Evolutionary conservation across 169 alveolate genomes (phyloP).

Genomic region (Condylostoma magnum): DNA sequence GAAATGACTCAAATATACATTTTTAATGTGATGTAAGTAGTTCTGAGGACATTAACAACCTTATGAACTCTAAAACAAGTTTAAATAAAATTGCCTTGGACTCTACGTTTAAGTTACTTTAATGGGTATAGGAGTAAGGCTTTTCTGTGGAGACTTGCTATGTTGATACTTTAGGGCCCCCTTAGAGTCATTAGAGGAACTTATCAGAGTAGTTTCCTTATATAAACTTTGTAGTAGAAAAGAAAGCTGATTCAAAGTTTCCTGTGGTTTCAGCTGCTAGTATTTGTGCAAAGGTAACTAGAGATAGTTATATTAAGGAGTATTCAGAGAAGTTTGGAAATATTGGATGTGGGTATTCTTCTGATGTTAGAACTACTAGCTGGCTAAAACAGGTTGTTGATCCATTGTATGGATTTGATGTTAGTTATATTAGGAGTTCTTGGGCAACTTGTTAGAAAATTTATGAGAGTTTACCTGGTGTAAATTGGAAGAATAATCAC

Average conservation of each 20-base stretch:
- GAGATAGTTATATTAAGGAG: constrained; percentile 82
- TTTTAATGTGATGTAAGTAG: constrained; percentile 44
- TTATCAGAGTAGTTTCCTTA: constrained; percentile 73
- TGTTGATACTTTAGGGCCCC: constrained; percentile 96
- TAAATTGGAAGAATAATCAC: too few relatives aligned
- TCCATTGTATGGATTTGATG: constrained; percentile 94
- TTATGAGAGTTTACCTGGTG: too few relatives aligned
- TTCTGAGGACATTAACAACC: constrained; percentile 55
- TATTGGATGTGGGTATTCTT: constrained; percentile 93
- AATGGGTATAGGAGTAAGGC: constrained; percentile 51
- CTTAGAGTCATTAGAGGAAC: constrained; percentile 82
- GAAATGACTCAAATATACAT: constrained; percentile 30
- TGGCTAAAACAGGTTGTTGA: constrained; percentile 88
- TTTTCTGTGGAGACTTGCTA: constrained; percentile 68
- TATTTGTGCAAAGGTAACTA: constrained; percentile 95
- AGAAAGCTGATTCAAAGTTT: constrained; percentile 95
- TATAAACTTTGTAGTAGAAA: constrained; percentile 79
- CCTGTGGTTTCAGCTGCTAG: constrained; percentile 98
- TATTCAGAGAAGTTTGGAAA: constrained; percentile 49
- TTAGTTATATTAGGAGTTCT: constrained; percentile 63
- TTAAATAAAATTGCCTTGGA: constrained; percentile 90
- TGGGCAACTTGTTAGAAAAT: constrained; percentile 84
- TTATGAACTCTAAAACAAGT: constrained; percentile 71
- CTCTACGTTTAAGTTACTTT: constrained; percentile 79
- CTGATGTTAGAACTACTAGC: constrained; percentile 89